phyloP scores from a whole-genome alignment of 2,329 filamentous ascomycete species.

The Pseudogymnoascus sp. region DNA sequence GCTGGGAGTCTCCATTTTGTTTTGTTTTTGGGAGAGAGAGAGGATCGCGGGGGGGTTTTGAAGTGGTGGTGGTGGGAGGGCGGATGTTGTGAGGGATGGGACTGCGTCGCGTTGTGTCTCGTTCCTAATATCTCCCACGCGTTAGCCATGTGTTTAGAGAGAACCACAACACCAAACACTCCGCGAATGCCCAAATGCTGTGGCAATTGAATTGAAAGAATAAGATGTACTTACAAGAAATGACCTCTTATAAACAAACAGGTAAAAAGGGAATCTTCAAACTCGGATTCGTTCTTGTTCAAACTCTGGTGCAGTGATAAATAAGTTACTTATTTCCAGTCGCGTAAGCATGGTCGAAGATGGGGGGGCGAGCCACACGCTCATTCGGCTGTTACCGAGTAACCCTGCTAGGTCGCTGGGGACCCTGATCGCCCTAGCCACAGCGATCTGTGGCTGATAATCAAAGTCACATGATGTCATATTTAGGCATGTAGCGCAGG shows the following conservation, averaged over 20 bases:
- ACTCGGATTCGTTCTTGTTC: too few species aligned
- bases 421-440: neutral
- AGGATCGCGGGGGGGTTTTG: neutral
- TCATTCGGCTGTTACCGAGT: constrained; percentile 5
- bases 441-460: neutral
- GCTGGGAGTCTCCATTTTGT: neutral
- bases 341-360: neutral
- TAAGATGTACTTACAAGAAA: too few species aligned
- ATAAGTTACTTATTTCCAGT: constrained; percentile 4
- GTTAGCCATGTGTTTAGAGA: neutral
- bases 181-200: neutral
- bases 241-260: too few species aligned
- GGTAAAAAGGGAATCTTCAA: too few species aligned
- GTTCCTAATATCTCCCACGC: neutral
- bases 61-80: neutral
- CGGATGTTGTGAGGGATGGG: neutral
- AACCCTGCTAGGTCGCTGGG: neutral
- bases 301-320: neutral
- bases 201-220: neutral
- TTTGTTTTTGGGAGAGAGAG: neutral
- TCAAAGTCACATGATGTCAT: constrained; percentile 2
- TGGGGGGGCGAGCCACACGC: neutral
- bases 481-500: neutral
- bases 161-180: neutral
- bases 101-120: neutral